Conservation (phyloP, 352 stramenopile species). For the Hyaloperonospora brassicae region DNA sequence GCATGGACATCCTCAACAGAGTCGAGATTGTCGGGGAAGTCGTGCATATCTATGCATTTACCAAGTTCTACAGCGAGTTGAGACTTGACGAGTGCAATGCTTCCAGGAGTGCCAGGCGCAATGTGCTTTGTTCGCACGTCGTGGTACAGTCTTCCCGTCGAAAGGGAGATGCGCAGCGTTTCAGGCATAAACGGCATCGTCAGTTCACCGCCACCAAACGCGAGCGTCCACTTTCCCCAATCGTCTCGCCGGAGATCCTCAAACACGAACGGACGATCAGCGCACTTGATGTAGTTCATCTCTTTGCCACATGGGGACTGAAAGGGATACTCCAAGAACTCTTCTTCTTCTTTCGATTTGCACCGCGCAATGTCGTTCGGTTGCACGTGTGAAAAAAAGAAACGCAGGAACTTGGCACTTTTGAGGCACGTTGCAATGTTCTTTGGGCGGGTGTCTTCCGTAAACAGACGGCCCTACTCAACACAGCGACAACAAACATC, state of each 20-base stretch:
- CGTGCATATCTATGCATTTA: conserved; percentile 44
- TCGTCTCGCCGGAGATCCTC: conserved; percentile 39
- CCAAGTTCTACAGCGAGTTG: conserved; percentile 67
- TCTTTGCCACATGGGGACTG: conserved; percentile 71
- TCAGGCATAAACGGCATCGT: conserved; percentile 46
- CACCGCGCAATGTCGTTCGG: conserved; percentile 22
- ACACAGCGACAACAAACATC: neutral
- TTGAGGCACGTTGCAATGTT: conserved; percentile 83
- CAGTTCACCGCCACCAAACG: conserved; percentile 51
- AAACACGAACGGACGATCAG: conserved; percentile 70
- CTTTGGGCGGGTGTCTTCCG: conserved; percentile 75
- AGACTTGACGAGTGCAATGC: conserved; percentile 53
- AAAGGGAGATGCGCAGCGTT: conserved; percentile 49
- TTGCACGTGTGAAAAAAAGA: conserved; percentile 71
- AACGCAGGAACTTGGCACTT: conserved; percentile 71
- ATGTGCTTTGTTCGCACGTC: conserved; percentile 48
- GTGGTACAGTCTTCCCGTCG: conserved; percentile 68
- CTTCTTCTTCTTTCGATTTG: conserved; percentile 19
- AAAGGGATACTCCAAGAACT: conserved; percentile 64
- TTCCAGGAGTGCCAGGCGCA: conserved; percentile 17
- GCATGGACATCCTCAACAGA: conserved; percentile 4
- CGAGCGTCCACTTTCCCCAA: conserved; percentile 30
- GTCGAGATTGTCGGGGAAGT: conserved; percentile 20
- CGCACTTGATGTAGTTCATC: conserved; percentile 85
- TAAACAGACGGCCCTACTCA: conserved; percentile 54